Conservation (phyloP, 768 basidiomycete species). For the Phaeotremella fagi region DNA sequence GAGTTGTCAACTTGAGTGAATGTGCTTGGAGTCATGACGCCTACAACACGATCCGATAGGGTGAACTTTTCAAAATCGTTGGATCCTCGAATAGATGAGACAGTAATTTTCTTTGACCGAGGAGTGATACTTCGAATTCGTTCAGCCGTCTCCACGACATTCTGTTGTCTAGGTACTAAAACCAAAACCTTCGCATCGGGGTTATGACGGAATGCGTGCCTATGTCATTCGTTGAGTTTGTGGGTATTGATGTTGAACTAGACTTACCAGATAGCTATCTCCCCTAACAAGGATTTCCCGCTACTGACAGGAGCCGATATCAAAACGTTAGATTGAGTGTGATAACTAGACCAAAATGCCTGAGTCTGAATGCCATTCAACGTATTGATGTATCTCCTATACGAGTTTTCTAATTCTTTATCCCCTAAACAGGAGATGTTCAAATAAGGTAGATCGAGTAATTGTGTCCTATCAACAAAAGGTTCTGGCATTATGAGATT, state of each 20-base stretch:
- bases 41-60: slow-evolving; percentile 7
- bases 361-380: slow-evolving; percentile 89
- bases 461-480: slow-evolving; percentile 58
- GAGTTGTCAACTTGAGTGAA: slow-evolving; percentile 26
- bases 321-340: slow-evolving; percentile 64
- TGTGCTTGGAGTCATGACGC: slow-evolving; percentile 24
- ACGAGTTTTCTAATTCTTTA: slow-evolving; percentile 52
- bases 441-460: slow-evolving; percentile 72
- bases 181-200: slow-evolving; percentile 60
- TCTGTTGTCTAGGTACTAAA: slow-evolving; percentile 59
- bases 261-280: slow-evolving; percentile 66
- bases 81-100: slow-evolving; percentile 44
- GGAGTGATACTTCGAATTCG: slow-evolving; percentile 31
- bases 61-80: slow-evolving; percentile 41
- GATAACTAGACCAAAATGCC: slow-evolving; percentile 71
- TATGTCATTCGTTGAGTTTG: slow-evolving; percentile 39
- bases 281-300: slow-evolving; percentile 73
- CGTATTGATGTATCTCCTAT: slow-evolving; percentile 54
- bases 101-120: slow-evolving; percentile 45
- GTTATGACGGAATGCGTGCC: slow-evolving; percentile 56
- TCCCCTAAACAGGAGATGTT: slow-evolving; percentile 56
- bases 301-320: slow-evolving; percentile 72
- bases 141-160: slow-evolving; percentile 56
- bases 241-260: slow-evolving; percentile 8
- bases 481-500: slow-evolving; percentile 68